These are phyloP conservation scores for Zasmidium cellare DNA, from an alignment of 2,329 filamentous ascomycete genomes.

Conservation along the genomic window DNA sequence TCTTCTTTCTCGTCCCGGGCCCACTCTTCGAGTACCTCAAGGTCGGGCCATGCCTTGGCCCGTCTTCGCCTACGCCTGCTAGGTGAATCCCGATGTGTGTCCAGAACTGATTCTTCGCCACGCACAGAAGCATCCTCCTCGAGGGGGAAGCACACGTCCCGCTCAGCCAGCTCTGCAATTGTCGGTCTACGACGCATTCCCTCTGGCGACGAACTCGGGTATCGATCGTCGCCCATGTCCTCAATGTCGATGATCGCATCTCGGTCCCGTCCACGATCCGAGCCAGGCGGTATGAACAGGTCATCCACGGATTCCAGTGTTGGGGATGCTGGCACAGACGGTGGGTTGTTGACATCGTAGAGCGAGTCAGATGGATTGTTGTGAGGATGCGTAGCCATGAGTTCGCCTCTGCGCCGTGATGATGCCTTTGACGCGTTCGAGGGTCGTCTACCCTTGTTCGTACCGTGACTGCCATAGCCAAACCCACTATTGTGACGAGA, in stretches of 20 bases:
- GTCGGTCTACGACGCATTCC: slow-evolving; percentile 48
- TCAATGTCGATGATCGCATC: slow-evolving; percentile 55
- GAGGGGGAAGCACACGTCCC: slow-evolving; percentile 90
- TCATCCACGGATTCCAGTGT: slow-evolving; percentile 58
- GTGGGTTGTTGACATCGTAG: slow-evolving; percentile 65
- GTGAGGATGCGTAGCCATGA: slow-evolving; percentile 12
- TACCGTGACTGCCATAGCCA: slow-evolving; percentile 31
- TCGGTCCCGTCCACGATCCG: slow-evolving; percentile 39
- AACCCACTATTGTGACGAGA: slow-evolving; percentile 30
- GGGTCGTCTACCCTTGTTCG: slow-evolving; percentile 18
- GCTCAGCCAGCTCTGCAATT: slow-evolving; percentile 66
- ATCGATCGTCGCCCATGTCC: slow-evolving; percentile 31
- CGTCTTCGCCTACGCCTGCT: slow-evolving; percentile 58
- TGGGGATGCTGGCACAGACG: slow-evolving; percentile 61
- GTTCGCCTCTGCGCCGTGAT: slow-evolving; percentile 19
- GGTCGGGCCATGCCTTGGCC: slow-evolving; percentile 76
- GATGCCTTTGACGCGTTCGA: slow-evolving; percentile 30
- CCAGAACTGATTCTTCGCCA: slow-evolving; percentile 14
- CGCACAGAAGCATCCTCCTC: slow-evolving; percentile 50
- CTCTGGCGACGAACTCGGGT: slow-evolving; percentile 42
- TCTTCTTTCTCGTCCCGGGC: slow-evolving; percentile 86
- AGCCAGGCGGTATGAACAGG: slow-evolving; percentile 61
- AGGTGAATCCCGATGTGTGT: slow-evolving; percentile 10
- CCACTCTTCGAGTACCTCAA: slow-evolving; percentile 84
- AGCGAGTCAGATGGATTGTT: slow-evolving; percentile 13